These are phyloP conservation scores for Podaxis sp. DNA, from an alignment of 768 basidiomycete genomes.

Conservation along the genomic window DNA sequence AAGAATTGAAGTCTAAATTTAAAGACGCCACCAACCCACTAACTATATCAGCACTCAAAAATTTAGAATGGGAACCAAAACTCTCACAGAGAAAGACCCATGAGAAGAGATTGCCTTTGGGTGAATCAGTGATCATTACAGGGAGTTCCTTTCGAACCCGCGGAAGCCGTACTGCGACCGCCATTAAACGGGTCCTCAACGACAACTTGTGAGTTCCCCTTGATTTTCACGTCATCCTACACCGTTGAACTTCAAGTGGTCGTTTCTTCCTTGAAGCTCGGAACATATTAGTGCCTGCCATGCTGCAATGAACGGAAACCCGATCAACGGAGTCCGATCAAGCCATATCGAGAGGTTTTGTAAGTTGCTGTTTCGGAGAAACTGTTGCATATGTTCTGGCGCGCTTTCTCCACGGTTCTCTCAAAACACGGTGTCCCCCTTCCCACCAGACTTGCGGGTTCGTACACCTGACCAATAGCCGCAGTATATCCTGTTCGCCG, in stretches of 20 bases:
- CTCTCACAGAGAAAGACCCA: not conserved
- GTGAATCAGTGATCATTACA: not conserved
- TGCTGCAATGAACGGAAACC: no score
- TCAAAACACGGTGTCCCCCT: not conserved
- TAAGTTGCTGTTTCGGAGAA: not conserved
- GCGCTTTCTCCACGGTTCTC: not conserved
- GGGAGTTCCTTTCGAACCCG: not conserved
- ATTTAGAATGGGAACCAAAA: not conserved
- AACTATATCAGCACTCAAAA: not conserved
- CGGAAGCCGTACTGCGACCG: not conserved
- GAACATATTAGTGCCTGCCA: no score
- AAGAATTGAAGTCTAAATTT: not conserved
- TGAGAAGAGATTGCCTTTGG: not conserved
- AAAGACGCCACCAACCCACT: not conserved
- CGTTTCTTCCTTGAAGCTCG: no score
- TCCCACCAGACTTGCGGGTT: not conserved
- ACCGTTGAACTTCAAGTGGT: no score
- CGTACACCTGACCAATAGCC: not conserved
- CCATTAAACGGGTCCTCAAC: not conserved
- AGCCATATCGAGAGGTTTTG: not conserved
- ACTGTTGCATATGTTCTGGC: not conserved
- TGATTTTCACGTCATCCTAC: no score
- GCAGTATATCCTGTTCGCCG: not conserved
- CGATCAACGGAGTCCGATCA: no score
- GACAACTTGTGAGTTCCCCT: no score